Evolutionary conservation across 2,329 filamentous ascomycete genomes (phyloP).

Genomic region (Talaromyces piceae): DNA sequence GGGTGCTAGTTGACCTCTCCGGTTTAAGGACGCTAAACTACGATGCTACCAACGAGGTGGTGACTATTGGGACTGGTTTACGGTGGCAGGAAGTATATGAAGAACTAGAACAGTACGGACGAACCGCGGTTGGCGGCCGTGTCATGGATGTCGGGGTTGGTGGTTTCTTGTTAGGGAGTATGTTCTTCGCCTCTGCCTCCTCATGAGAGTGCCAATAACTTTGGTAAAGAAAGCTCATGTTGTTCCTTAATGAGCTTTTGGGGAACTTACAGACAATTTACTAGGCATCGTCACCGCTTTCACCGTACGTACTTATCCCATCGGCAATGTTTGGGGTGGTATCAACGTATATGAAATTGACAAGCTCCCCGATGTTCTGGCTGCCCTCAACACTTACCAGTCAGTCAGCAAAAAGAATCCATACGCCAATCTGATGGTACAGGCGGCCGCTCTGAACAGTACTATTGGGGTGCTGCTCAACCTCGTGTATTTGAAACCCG

Average conservation of each 20-base stretch:
- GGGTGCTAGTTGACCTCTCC: conserved; percentile 38
- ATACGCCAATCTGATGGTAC: conserved; percentile 25
- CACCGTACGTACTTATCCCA: conserved; percentile 19
- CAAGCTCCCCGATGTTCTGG: conserved; percentile 18
- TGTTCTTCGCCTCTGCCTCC: conserved; percentile 17
- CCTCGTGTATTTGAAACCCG: conserved; percentile 24
- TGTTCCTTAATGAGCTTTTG: not conserved
- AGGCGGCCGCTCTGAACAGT: conserved; percentile 21
- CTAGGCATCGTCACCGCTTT: conserved; percentile 22
- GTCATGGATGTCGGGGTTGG: not conserved
- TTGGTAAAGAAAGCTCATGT: conserved; percentile 17
- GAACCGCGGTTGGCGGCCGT: conserved; percentile 1
- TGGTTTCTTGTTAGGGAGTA: not conserved
- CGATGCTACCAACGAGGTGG: not conserved
- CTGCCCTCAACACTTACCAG: conserved; percentile 21
- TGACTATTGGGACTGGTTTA: conserved; percentile 1
- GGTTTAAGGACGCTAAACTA: not conserved
- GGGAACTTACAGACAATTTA: not conserved
- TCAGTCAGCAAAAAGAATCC: conserved; percentile 20
- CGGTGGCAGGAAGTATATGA: conserved; percentile 3
- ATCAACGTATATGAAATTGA: conserved; percentile 21
- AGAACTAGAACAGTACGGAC: not conserved
- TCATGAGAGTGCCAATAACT: conserved; percentile 30
- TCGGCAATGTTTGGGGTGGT: conserved; percentile 20
- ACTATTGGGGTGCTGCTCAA: conserved; percentile 18